Base-by-base conservation (phyloP, 805 yeast genomes). In the Cyberlindnera mrakii region DNA sequence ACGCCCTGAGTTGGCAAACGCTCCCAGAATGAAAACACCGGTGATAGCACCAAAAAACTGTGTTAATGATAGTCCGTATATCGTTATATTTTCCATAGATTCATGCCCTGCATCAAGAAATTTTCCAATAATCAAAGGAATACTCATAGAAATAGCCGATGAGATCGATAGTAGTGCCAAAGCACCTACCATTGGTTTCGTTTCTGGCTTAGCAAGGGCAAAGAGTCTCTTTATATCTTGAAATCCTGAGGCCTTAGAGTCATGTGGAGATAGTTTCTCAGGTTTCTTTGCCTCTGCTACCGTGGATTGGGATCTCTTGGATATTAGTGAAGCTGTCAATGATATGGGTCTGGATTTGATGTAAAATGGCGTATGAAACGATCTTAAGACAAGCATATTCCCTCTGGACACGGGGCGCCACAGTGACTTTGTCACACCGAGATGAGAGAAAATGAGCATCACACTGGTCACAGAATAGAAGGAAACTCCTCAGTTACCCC, bases 121-220 rank as follows among this genome's bases (percentile, higher is more conserved):
- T 55, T 85, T 85, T 29, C 98, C 98, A 44, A 91, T 84, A 19
- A 87, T 71, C 36, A 82, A 67, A 7, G 98, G 98, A 35, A 91
- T 69, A 11, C 82, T 64, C 86, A 91, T 83, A 23, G 89, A 75
- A 5, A 87, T 83, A 1, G 88, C 77, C 2, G 96, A 85, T 0
- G 96, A 79, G 5, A 82, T 57, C 6, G 80, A 64, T 29, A 91
- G 70, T 44, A 86, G 73, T 0, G 72, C 50, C 33, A 90, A 65
- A 0, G 96, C 96, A 17, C 73, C 61, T 1, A 70, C 50, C 54
- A 84, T 68, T 3, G 82, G 74, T 42, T 66, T 65, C 6, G 71
- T 56, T 56, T 84, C 89, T 2, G 79, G 74, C 48, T 65, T 71
- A 0, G 84, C 78, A n/a, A 84, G 66, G 29, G 58, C 63, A 40